Percentiles rank a stretch among this genome's conserved stretches.
phyloP scores from a whole-genome alignment of 192 early-diverging fungal genomes.

The Backusella mclennaniae region DNA sequence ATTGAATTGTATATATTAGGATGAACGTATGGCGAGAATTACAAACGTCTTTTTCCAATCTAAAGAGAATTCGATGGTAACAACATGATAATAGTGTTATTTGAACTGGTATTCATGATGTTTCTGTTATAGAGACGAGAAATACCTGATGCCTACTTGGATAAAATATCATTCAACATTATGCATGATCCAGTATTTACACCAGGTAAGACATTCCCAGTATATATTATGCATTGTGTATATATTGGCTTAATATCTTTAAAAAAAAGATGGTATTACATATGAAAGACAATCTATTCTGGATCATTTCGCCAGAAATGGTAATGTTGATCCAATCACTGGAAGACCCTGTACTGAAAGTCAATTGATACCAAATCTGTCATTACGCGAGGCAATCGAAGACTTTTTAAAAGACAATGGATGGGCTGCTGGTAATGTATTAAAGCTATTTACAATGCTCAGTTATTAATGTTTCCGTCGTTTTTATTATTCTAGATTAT shows the following conservation, averaged over 20 bases:
- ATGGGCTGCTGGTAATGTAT: slow-evolving; percentile 49
- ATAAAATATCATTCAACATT: slow-evolving; percentile 73
- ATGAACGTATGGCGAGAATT: slow-evolving; percentile 40
- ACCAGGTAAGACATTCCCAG: slow-evolving; percentile 20
- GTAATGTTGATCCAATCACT: slow-evolving; percentile 81
- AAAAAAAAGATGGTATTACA: slow-evolving; percentile 61
- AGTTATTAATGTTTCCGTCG: too few relatives aligned
- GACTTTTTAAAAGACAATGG: slow-evolving; percentile 62
- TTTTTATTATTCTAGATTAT: too few relatives aligned
- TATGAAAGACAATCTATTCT: slow-evolving; percentile 77
- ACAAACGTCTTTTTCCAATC: slow-evolving; percentile 51
- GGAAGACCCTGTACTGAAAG: slow-evolving; percentile 61
- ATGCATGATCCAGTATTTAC: slow-evolving; percentile 66
- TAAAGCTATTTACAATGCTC: too few relatives aligned
- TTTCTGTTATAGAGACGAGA: slow-evolving; percentile 25
- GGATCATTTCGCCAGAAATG: slow-evolving; percentile 75
- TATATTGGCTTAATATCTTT: slow-evolving; percentile 15
- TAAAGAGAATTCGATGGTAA: slow-evolving; percentile 42
- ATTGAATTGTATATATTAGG: slow-evolving; percentile 26
- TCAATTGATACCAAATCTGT: slow-evolving; percentile 73
- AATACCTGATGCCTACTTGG: slow-evolving; percentile 38
- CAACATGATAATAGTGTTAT: not conserved
- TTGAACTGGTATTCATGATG: not conserved
- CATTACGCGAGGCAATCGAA: slow-evolving; percentile 66
- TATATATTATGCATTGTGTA: not conserved